Evolutionary conservation across 139 green algal species (phyloP).

Genomic region (Nannochloris sp.): DNA sequence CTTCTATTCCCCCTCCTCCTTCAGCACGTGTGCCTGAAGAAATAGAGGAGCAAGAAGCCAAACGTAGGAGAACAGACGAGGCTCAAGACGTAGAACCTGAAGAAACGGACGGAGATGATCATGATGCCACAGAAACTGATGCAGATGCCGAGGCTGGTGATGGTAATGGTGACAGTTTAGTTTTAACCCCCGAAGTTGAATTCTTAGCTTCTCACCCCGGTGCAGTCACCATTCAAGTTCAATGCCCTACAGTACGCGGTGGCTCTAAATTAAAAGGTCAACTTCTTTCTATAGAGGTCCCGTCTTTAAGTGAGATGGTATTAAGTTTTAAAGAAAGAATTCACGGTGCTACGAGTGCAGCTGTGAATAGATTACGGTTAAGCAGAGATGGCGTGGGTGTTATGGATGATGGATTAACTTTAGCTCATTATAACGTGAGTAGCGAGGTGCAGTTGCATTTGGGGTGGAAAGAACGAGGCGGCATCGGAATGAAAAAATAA

Average conservation of each 20-base stretch:
- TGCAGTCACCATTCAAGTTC: conserved; percentile 34
- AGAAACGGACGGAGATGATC: not conserved
- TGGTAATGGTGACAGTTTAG: conserved; percentile 28
- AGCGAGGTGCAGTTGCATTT: conserved; percentile 55
- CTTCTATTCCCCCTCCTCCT: not conserved
- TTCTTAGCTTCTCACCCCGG: conserved; percentile 54
- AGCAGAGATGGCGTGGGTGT: conserved; percentile 56
- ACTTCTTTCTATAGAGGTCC: conserved; percentile 71
- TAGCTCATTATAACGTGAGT: conserved; percentile 81
- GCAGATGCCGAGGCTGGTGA: not conserved
- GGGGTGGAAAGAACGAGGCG: conserved; percentile 59
- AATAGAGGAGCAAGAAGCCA: conserved; percentile 43
- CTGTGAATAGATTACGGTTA: conserved; percentile 71
- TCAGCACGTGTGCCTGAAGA: conserved; percentile 8
- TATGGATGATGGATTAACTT: conserved; percentile 58
- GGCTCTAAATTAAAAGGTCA: conserved; percentile 66
- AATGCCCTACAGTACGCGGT: conserved; percentile 58
- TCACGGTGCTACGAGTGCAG: conserved; percentile 44
- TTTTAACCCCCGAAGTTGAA: conserved; percentile 71
- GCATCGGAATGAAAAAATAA: conserved; percentile 49
- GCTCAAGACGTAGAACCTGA: not conserved
- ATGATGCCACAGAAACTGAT: not conserved
- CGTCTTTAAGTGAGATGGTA: conserved; percentile 40
- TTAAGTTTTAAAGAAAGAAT: conserved; percentile 61
- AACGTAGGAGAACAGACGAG: conserved; percentile 38